These are phyloP conservation scores for Daldinia concentrica DNA, from an alignment of 495 filamentous ascomycete genomes.

Conservation along the genomic window DNA sequence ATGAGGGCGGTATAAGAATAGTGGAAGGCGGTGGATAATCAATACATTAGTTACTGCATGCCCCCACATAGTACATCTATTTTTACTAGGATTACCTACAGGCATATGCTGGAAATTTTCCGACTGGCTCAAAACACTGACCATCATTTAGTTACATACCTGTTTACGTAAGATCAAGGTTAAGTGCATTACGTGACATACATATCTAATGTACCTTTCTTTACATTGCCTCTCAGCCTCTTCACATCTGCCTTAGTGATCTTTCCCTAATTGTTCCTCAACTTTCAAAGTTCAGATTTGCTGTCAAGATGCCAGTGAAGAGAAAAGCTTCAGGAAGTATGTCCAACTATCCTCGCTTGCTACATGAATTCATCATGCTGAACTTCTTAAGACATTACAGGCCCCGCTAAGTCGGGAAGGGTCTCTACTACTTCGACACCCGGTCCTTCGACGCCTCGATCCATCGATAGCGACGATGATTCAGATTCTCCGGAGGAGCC, in stretches of 20 bases:
- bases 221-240: neutral
- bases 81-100: neutral
- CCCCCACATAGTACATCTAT: too few relatives aligned
- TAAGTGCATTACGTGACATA: neutral
- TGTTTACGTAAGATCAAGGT: neutral
- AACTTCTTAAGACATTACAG: constrained; percentile 58
- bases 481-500: constrained; percentile 55
- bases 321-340: constrained; percentile 74
- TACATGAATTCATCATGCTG: constrained; percentile 50
- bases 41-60: too few relatives aligned
- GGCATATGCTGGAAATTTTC: constrained; percentile 25
- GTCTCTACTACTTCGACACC: constrained; percentile 74
- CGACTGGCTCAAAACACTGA: constrained; percentile 18
- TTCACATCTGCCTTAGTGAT: constrained; percentile 8
- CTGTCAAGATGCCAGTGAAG: constrained; percentile 73
- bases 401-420: constrained; percentile 62
- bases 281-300: neutral
- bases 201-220: neutral
- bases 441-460: constrained; percentile 70
- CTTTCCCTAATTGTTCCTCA: constrained; percentile 2
- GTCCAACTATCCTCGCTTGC: constrained; percentile 33
- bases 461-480: constrained; percentile 74
- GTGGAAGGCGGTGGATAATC: neutral
- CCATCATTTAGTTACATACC: neutral
- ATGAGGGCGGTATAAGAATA: constrained; percentile 3